Evolutionary conservation across 176 grass and related monocot species (phyloP).

Genomic region (Canna indica): DNA sequence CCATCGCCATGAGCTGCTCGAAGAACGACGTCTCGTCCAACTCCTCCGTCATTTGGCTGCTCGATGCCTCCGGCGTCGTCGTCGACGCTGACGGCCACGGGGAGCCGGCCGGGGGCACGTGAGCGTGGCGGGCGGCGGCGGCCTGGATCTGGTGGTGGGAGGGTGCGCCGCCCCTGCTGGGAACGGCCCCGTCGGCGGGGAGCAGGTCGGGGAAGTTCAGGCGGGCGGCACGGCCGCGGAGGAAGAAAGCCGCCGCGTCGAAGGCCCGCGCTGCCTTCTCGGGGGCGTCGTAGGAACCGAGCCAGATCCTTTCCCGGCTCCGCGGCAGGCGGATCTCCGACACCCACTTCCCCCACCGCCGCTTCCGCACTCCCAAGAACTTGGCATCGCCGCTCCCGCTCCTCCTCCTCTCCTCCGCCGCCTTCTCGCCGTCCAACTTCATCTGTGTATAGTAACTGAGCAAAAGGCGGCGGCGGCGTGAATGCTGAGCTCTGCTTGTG

Average conservation of each 20-base stretch:
- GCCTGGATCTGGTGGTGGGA: constrained; percentile 3
- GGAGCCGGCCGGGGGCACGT: background rate
- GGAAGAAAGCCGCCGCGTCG: constrained; percentile 9
- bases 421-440: too few species aligned
- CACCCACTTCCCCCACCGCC: constrained; percentile 91
- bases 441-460: too few species aligned
- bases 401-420: background rate
- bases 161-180: background rate
- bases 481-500: too few species aligned
- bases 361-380: constrained; percentile 1
- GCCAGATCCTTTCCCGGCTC: constrained; percentile 1
- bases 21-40: background rate
- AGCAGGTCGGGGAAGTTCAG: constrained; percentile 11
- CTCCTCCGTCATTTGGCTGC: too few species aligned
- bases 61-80: background rate
- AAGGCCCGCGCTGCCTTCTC: constrained; percentile 10
- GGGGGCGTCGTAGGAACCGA: constrained; percentile 7
- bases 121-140: constrained; percentile 1
- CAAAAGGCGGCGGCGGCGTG: too few species aligned
- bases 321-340: constrained; percentile 52
- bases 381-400: background rate
- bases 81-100: background rate
- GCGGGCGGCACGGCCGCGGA: background rate
- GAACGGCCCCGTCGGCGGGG: too few species aligned
- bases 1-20: background rate